Evolutionary conservation across 108 stramenopile species (phyloP), one percentile per base, ranked within the genome.

Genomic region (Cylindrotheca closterium): DNA sequence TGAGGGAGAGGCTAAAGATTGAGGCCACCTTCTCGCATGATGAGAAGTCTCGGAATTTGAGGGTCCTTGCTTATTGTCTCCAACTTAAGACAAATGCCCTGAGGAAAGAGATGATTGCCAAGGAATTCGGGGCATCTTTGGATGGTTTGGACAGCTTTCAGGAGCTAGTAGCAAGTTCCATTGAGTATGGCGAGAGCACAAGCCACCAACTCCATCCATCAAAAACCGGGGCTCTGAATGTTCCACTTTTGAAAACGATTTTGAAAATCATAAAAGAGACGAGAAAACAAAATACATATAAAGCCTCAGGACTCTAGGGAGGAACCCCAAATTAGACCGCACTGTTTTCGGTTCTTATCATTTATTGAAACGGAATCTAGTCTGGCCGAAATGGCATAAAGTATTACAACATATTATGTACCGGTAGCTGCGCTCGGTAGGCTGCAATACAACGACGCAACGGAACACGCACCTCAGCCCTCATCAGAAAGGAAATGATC

Each of bases 21-120:
- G 93, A 94, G 76, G 93, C 88, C n/a, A 84, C 87, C 24, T 89
- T 91, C 65, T 74, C 80, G 26, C 75, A 73, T 55, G 83, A 89
- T 68, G 78, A 79, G 26, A 81, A 85, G 27, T 82, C 87, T 15
- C 73, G 83, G 18, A 90, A 89, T 56, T 70, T 94, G 30, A 73
- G 86, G 50, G 50, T 94, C 15, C 60, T 94, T 47, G 89, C 93
- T 2, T 91, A 94, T 57, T 87, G 85, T 37, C 47, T 88, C 5
- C 75, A 86, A 47, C 60, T 85, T 32, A 54, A 61, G 7, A 75
- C 70, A 26, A 83, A 84, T 51, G 68, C 67, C 19, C 81, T 80
- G 32, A 63, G 84, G 31, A 80, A 80, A 18, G 57, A 76, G n/a
- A 57, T 94, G 51, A 86, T 94, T 30, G 25, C 74, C 30, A 83